Evolutionary conservation across 78 protist genomes (phyloP), one percentile per base, ranked within the genome.

Genomic region (Thecamonas trahens): DNA sequence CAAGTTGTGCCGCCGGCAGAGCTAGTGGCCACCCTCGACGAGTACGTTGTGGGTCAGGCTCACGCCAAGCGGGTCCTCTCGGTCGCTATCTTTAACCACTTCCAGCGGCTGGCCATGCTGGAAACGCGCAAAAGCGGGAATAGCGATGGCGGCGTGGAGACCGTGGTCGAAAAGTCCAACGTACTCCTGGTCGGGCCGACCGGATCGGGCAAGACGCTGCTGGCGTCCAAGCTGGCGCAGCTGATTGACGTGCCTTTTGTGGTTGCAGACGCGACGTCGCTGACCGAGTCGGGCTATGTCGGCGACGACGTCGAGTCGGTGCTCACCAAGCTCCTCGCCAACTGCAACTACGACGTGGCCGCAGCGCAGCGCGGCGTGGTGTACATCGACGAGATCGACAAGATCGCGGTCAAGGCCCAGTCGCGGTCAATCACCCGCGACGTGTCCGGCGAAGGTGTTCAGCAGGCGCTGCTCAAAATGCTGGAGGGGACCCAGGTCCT

Each of bases 381-480:
- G 32, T 74, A 61, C 59, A 5, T 80, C 4, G 86, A 80, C 54
- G 80, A 80, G 70, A 44, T 80, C 24, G 86, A 80, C 86, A 80
- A 80, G 79, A 44, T 80, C 42, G 77, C 70, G 34, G 47, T 58
- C 18, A 6, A 35, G 24, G 28, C 60, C 20, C 50, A 7, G 6
- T 59, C 44, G 38, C 34, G 24, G 22, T 13, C 38, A 5, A 35
- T 22, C 29, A 50, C 68, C 5, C 32, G 76, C 24, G 86, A 80
- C 59, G 86, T 80, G 37, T 3, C 53, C 26, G 86, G 86, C 52
- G 86, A 80, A 77, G 86, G 81, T 28, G 86, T 80, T 53, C 86
- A 80, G 73, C 84, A 79, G 65, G 75, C 68, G 24, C 44, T 60
- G 57, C 80, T 71, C 44, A 63, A 62, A 61, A 49, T 71, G 58